These are phyloP conservation scores for Fusarium graminum DNA, from an alignment of 2,329 filamentous ascomycete genomes.

Conservation along the genomic window DNA sequence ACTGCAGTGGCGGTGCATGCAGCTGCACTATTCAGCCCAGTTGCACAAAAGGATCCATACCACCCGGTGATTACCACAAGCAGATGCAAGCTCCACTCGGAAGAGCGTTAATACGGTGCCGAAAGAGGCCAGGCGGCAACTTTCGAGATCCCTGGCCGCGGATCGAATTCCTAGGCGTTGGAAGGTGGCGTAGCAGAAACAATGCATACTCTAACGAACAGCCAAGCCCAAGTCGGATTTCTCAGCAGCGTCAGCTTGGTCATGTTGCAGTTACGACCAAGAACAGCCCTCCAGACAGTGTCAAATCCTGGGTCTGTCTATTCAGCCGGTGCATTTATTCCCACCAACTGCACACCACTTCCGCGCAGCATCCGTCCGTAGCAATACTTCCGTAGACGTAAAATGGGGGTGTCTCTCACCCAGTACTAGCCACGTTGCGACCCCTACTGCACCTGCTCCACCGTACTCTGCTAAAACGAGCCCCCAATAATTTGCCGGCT, in stretches of 20 bases:
- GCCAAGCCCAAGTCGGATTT: neutral
- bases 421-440: constrained; percentile 19
- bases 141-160: constrained; percentile 1
- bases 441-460: neutral
- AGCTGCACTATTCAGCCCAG: neutral
- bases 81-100: neutral
- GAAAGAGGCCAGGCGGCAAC: neutral
- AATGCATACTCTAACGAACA: neutral
- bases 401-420: neutral
- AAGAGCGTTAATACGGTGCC: constrained; percentile 23
- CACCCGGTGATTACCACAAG: constrained; percentile 20
- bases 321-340: constrained; percentile 6
- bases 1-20: constrained; percentile 24
- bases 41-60: neutral
- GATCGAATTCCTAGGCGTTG: constrained; percentile 1
- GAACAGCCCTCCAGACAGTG: neutral
- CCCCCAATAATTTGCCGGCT: constrained; percentile 23
- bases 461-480: constrained; percentile 17
- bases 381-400: neutral
- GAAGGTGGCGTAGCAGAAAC: constrained; percentile 18
- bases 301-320: neutral
- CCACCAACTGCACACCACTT: constrained; percentile 9
- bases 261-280: neutral
- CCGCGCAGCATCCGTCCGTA: constrained; percentile 5
- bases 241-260: neutral